A percentile compares a stretch with the other conserved stretches of the same genome.
Evolutionary conservation across 2,329 filamentous ascomycete genomes (phyloP).

Genomic region (Pyrenochaeta sp.): DNA sequence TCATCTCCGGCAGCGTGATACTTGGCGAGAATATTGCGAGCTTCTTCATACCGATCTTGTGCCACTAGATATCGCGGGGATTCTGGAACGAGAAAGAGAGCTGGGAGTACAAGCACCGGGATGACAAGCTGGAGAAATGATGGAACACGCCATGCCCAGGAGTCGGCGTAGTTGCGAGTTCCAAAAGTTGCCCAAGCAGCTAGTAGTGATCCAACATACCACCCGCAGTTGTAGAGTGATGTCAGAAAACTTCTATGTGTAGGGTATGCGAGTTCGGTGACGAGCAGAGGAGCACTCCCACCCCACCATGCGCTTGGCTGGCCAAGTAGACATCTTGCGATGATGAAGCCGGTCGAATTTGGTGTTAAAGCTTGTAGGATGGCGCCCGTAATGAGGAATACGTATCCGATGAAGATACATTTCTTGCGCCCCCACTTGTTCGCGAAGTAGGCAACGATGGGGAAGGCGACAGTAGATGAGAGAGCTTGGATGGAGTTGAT

Average conservation of each 20-base stretch:
- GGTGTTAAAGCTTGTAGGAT: background rate
- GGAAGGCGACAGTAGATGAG: too few species aligned
- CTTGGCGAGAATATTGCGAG: conserved; percentile 8
- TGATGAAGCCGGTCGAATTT: conserved; percentile 46
- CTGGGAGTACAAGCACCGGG: conserved; percentile 44
- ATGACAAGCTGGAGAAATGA: conserved; percentile 49
- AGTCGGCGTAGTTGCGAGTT: conserved; percentile 46
- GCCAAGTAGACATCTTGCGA: conserved; percentile 49
- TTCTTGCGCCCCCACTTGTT: background rate
- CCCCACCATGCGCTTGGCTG: conserved; percentile 42
- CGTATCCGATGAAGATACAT: conserved; percentile 34
- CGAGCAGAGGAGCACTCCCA: conserved; percentile 44
- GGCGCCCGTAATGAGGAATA: conserved; percentile 39
- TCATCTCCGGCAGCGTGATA: conserved; percentile 28
- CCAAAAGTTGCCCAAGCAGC: conserved; percentile 56
- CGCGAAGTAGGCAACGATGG: conserved; percentile 1
- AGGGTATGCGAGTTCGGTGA: conserved; percentile 54
- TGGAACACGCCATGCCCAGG: conserved; percentile 55
- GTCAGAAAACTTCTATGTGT: conserved; percentile 47
- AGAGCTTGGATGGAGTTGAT: conserved; percentile 17
- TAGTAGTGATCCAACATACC: conserved; percentile 49
- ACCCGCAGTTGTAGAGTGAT: conserved; percentile 46
- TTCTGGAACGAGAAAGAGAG: conserved; percentile 47
- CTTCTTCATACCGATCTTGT: conserved; percentile 52
- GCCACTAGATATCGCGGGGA: conserved; percentile 57